Base-by-base conservation (phyloP, 768 basidiomycete genomes). In the Lentinula raphanica region DNA sequence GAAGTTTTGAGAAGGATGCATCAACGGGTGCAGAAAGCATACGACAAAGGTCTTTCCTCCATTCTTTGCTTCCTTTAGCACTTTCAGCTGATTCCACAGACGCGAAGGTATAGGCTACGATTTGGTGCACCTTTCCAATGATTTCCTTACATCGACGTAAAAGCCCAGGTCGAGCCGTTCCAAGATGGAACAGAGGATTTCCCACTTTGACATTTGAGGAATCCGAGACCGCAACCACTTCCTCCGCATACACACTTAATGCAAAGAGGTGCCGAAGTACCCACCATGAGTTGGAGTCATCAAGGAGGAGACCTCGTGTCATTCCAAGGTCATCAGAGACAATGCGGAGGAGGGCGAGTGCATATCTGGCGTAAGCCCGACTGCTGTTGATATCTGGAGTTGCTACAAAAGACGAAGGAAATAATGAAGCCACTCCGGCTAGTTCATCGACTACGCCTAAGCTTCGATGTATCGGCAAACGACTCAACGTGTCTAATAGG, bases 181-280 rank as follows among this genome's bases (percentile, higher is more conserved):
- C 1, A 3, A 21, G 54, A 23, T 44, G 27, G 36, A 19, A 56
- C 19, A 42, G 45, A 23, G 40, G 28, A 42, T 36, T 44, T 5
- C 17, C 38, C 9, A 58, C 17, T 42, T 48, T 28, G 76, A 68
- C 83, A 12, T 65, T 67, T 3, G 39, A n/a, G 15, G 71, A 74
- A 5, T 75, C 74, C 9, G 82, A 83, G 1, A 88, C 72, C 27
- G 79, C 75, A 25, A 83, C 68, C 19, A 79, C 73, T 65, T 94
- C 91, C 31, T 80, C 73, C 1, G 85, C 85, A 59, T 86, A 86
- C 5, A 85, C 67, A 1, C 77, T 74, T 23, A 93, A 74, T 0
- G 82, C 78, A 8, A 90, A 70, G 55, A 93, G 73, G 66, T 93
- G 89, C 8, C 82, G 80, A 4, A 98, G 67, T 0, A 82, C 78